A percentile compares a stretch with the other conserved stretches of the same genome.
Conservation (phyloP, 1,139 yeast species). For the Trichomonascaceae sp. region DNA sequence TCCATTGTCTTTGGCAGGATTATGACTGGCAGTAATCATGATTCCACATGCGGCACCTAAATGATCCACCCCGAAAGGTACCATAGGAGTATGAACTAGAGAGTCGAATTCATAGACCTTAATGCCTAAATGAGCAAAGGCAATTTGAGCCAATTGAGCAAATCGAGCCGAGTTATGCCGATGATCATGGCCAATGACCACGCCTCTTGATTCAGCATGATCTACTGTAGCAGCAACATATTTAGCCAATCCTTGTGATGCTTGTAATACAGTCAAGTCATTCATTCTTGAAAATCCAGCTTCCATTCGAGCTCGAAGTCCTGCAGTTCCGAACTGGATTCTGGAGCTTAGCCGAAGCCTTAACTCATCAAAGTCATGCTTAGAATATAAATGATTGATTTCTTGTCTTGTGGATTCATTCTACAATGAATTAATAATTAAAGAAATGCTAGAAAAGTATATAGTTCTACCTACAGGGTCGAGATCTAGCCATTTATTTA, state of each 20-base stretch:
- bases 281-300: constrained; percentile 90
- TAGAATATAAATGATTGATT: constrained; percentile 43
- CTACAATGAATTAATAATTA: constrained; percentile 13
- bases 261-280: constrained; percentile 81
- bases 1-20: constrained; percentile 90
- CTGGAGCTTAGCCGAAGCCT: constrained; percentile 46
- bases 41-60: constrained; percentile 71
- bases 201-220: constrained; percentile 34
- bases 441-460: not conserved
- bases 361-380: constrained; percentile 41
- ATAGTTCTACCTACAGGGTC: constrained; percentile 32
- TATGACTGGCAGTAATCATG: constrained; percentile 96
- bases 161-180: constrained; percentile 71
- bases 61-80: constrained; percentile 75
- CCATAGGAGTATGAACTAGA: constrained; percentile 85
- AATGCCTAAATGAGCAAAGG: constrained; percentile 62
- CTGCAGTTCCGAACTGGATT: constrained; percentile 91
- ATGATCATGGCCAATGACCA: constrained; percentile 91
- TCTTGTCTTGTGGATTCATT: constrained; percentile 54
- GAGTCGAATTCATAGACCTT: constrained; percentile 47
- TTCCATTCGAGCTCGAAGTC: constrained; percentile 78
- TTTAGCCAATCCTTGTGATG: constrained; percentile 82
- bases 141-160: constrained; percentile 74
- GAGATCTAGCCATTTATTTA: constrained; percentile 44
- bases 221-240: constrained; percentile 43